Evolutionary conservation across 2,329 filamentous ascomycete genomes (phyloP), one percentile per base, ranked within the genome.

Genomic region (Epichloe bromicola): DNA sequence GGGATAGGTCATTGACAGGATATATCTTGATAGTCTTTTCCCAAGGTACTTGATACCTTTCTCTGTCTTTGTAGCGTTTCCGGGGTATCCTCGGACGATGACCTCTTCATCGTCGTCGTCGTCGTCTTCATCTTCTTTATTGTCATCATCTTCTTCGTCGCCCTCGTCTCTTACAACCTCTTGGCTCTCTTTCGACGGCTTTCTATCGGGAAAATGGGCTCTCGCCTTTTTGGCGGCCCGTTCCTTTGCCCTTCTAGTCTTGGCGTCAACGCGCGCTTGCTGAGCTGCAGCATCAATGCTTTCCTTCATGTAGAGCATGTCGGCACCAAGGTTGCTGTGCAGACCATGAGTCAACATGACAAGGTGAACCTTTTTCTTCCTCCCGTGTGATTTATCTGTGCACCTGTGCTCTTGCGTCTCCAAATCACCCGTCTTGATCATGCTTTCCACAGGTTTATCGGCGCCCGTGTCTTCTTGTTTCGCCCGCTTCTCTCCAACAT

Each of bases 231-330:
- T 54, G 60, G 61, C 23, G 20, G 69, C 62, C 62, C 71, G 66
- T 60, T 77, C 70, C 58, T 68, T 73, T 51, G 71, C 73, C 58
- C 74, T 79, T 52, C 85, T 75, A 47, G 71, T 74, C 63, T 76
- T 83, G 38, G 82, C 80, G 65, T 87, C 83, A 47, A 80, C 70
- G 58, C 83, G 83, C 30, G 87, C 85, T 63, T 91, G 82, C 59
- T 74, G 83, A 4, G 84, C 85, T 3, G 87, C 83, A 30, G 82
- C 81, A 69, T 98, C 93, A 55, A 98, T 97, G 66, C 88, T 95
- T 68, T 98, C 93, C 63, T 98, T 98, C 65, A 98, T 70, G 63
- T 87, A 98, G 19, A 98, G 74, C 93, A 98, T 95, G 65, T 98
- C 93, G 20, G 89, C 86, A 5, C 93, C 88, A 12, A 96, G 75